Conservation (phyloP, 2,329 filamentous ascomycete genomes). For the Lachnellula willkommii region DNA sequence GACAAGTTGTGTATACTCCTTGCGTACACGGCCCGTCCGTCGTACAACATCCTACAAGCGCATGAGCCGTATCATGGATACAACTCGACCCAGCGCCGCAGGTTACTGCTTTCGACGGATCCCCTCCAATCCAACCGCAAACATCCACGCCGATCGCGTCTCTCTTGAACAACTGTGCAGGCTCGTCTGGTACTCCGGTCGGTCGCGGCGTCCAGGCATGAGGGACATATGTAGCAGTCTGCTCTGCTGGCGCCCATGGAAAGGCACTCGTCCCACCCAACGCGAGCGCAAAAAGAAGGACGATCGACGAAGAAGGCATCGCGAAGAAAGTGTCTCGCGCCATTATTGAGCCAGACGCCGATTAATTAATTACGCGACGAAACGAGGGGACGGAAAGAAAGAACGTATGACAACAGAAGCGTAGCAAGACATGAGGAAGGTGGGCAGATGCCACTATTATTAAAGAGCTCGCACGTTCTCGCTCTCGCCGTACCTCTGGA, state of each 20-base stretch:
- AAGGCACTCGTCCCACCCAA: conserved; percentile 19
- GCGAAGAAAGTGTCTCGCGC: conserved; percentile 22
- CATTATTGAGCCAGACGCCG: conserved; percentile 12
- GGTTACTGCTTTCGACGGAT: conserved; percentile 15
- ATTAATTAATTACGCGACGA: neutral
- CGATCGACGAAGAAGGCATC: conserved; percentile 25
- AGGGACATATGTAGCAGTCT: conserved; percentile 22
- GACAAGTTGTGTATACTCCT: conserved; percentile 29
- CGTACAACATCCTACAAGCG: conserved; percentile 27
- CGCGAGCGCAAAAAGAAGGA: conserved; percentile 20
- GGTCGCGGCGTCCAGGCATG: conserved; percentile 27
- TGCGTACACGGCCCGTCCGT: conserved; percentile 26
- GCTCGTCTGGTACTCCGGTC: conserved; percentile 19
- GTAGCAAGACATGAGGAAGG: neutral
- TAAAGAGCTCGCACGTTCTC: neutral
- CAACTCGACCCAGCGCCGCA: conserved; percentile 27
- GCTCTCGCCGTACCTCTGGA: neutral
- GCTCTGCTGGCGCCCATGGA: conserved; percentile 22
- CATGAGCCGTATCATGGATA: conserved; percentile 26
- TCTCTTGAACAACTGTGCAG: conserved; percentile 23
- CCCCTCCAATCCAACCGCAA: conserved; percentile 30
- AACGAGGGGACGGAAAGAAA: neutral
- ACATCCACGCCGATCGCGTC: conserved; percentile 20
- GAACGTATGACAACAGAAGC: neutral
- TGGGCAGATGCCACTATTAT: neutral